phyloP scores from a whole-genome alignment of 1,139 yeast species.

The Waltiozyma sp. region DNA sequence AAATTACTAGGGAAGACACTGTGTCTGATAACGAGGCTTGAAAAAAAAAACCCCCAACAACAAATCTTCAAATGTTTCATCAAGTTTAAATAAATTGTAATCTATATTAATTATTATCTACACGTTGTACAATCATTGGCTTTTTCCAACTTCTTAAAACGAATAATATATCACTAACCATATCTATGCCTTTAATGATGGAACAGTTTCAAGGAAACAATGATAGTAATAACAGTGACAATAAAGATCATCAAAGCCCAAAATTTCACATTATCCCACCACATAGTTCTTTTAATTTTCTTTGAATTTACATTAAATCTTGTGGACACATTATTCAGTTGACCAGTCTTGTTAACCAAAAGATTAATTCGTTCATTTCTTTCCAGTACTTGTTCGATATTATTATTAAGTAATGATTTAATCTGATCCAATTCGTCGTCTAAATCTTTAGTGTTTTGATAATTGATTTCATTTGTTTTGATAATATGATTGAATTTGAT shows the following conservation, averaged over 20 bases:
- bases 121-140: too few relatives aligned
- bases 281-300: conserved; percentile 49
- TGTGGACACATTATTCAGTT: conserved; percentile 54
- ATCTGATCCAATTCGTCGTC: conserved; percentile 16
- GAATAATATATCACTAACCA: too few relatives aligned
- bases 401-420: conserved; percentile 43
- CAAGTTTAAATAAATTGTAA: too few relatives aligned
- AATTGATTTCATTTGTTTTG: conserved; percentile 14
- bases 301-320: conserved; percentile 61
- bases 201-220: not conserved
- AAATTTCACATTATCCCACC: conserved; percentile 46
- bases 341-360: conserved; percentile 73
- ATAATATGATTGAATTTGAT: conserved; percentile 16
- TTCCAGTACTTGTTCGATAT: conserved; percentile 52
- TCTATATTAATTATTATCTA: too few relatives aligned
- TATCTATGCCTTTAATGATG: too few relatives aligned
- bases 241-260: conserved; percentile 12
- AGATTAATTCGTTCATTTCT: conserved; percentile 68
- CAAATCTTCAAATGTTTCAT: too few relatives aligned
- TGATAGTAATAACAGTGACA: not conserved
- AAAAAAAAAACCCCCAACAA: too few relatives aligned
- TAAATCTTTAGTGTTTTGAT: conserved; percentile 7
- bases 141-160: too few relatives aligned
- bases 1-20: conserved; percentile 8
- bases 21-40: conserved; percentile 8